Conservation (phyloP, 345 rosid species). For the Tarenaya hassleriana region DNA sequence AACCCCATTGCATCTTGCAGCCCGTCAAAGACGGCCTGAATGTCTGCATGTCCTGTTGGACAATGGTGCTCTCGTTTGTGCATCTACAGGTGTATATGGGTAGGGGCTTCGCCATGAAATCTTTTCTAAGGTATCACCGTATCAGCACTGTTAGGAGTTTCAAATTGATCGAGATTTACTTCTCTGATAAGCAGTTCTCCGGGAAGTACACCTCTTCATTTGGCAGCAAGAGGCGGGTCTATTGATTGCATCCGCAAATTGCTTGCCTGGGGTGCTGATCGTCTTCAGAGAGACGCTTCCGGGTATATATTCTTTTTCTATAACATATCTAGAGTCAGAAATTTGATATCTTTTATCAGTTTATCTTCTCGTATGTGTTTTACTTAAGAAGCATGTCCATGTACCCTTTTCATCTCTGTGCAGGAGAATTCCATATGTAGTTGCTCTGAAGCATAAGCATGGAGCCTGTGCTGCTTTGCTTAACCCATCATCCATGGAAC, state of each 20-base stretch:
- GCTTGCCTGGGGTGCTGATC: constrained; percentile 98
- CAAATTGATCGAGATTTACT: background rate
- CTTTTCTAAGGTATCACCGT: background rate
- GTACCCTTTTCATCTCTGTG: background rate
- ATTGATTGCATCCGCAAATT: constrained; percentile 81
- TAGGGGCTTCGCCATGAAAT: constrained; percentile 22
- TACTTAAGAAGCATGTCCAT: constrained; percentile 1
- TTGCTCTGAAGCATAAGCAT: constrained; percentile 74
- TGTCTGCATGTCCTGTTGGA: constrained; percentile 80
- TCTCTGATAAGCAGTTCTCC: constrained; percentile 50
- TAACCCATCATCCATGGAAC: constrained; percentile 91
- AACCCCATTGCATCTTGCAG: constrained; percentile 90
- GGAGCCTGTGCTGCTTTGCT: constrained; percentile 85
- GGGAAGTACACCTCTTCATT: constrained; percentile 95
- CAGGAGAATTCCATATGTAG: constrained; percentile 86
- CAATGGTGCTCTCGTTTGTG: constrained; percentile 89
- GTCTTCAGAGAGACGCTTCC: constrained; percentile 82
- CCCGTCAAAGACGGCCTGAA: constrained; percentile 78
- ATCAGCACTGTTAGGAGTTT: background rate
- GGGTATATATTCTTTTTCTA: constrained; percentile 43
- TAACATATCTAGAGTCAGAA: background rate
- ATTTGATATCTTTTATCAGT: background rate
- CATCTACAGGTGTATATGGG: constrained; percentile 92
- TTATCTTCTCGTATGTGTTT: background rate
- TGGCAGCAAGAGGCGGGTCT: constrained; percentile 98